Conservation (phyloP, 129 eudicot species). For the Centrapalus pauciflorus region DNA sequence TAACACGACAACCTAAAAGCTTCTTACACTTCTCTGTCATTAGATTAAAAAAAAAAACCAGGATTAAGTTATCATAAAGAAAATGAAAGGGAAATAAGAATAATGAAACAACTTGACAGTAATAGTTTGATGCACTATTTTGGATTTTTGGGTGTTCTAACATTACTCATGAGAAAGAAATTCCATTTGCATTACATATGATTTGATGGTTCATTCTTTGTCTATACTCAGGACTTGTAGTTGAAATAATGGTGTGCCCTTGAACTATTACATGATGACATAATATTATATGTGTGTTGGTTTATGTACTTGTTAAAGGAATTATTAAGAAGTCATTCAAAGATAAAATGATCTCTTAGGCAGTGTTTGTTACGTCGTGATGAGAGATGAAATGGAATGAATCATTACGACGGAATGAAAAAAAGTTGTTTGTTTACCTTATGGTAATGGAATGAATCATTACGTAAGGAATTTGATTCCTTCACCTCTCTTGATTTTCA, state of each 20-base stretch:
- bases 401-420: too few relatives aligned
- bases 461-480: not conserved
- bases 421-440: too few relatives aligned
- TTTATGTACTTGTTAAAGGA: too few relatives aligned
- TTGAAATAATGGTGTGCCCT: too few relatives aligned
- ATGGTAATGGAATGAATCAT: too few relatives aligned
- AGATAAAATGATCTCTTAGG: too few relatives aligned
- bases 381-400: too few relatives aligned
- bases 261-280: not conserved
- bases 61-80: not conserved
- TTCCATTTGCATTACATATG: not conserved
- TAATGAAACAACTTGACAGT: not conserved
- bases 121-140: not conserved
- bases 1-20: not conserved
- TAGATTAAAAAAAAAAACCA: not conserved
- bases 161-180: not conserved
- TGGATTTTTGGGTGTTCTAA: not conserved
- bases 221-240: too few relatives aligned
- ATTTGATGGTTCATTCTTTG: too few relatives aligned
- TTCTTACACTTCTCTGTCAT: not conserved
- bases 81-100: not conserved
- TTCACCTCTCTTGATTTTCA: not conserved
- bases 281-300: too few relatives aligned
- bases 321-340: too few relatives aligned
- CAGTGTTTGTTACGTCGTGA: too few relatives aligned